Base-by-base conservation (phyloP, 2,329 filamentous ascomycete genomes). In the Stachybotrys chlorohalonatus region DNA sequence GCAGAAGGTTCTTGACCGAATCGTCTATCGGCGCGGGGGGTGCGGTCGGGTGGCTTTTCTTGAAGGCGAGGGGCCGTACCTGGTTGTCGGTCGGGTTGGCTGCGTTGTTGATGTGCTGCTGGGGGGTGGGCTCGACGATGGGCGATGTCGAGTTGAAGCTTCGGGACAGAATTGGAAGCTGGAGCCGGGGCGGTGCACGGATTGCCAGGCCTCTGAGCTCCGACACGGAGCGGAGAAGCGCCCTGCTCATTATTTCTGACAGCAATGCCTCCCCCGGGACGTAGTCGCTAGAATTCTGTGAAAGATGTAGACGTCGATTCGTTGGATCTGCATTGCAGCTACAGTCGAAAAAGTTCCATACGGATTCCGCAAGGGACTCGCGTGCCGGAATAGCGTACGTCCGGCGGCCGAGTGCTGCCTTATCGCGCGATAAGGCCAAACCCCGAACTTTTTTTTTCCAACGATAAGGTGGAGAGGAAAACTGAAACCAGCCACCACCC, bases 161-260 rank as follows among this genome's bases (percentile, higher is more conserved):
- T 55, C 62, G 63, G 55, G 59, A 55, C 64, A 55, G 60, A 56
- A 66, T 60, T 58, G 63, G 61, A 52, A 60, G 60, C 47, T 64
- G 57, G 54, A 65, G 61, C 39, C 63, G 57, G 47, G 62, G 57
- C 54, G 57, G 31, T 52, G 66, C 47, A 58, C 61, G 57, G 54
- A 58, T 48, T 62, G 60, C 61, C 52, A 76, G 70, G 54, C 74
- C 70, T 62, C 80, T 76, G 53, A 84, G 76, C 75, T 85, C 83
- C 70, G 84, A 68, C 50, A 83, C 72, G 70, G 83, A 85, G 74
- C 82, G 80, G 62, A 86, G 75, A 58, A 88, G 72, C 59, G 81
- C 76, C 67, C 82, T 77, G 67, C 78, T 82, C 80, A 83, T 82
- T 50, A 49, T 64, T 54, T 24, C 24, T 53, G 59, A 65, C 59